These are phyloP conservation scores for Pseudonectria foliicola DNA, from an alignment of 2,329 filamentous ascomycete species.

Conservation along the genomic window DNA sequence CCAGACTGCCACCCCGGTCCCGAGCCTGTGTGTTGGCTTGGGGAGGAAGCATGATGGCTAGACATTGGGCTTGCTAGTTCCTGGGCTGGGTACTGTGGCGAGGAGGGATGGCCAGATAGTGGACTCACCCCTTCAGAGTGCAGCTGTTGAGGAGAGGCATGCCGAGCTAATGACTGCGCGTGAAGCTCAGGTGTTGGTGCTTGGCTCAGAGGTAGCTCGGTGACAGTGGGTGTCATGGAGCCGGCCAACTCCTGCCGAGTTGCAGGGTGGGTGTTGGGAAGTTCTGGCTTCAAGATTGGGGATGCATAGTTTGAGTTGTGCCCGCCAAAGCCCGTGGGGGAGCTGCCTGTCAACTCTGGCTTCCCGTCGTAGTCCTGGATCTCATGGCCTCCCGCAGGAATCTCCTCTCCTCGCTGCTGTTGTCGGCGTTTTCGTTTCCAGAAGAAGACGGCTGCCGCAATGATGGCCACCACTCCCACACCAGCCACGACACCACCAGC, in stretches of 20 bases:
- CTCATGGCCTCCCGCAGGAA: conserved; percentile 8
- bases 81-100: conserved; percentile 9
- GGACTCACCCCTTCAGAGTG: no score
- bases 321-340: conserved; percentile 3
- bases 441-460: conserved; percentile 28
- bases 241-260: conserved; percentile 20
- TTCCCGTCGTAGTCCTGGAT: conserved; percentile 23
- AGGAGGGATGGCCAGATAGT: conserved; percentile 3
- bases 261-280: conserved; percentile 17
- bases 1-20: conserved; percentile 29
- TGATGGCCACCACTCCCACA: conserved; percentile 19
- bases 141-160: conserved; percentile 5
- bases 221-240: conserved; percentile 9
- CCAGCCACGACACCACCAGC: conserved; percentile 24
- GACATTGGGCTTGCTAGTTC: conserved; percentile 18
- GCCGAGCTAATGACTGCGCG: conserved; percentile 9
- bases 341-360: conserved; percentile 24
- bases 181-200: conserved; percentile 22
- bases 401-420: conserved; percentile 14
- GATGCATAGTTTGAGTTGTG: conserved; percentile 6
- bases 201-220: conserved; percentile 18
- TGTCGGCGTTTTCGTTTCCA: conserved; percentile 27
- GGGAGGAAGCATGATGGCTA: conserved; percentile 10
- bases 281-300: conserved; percentile 9
- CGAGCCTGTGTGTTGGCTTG: conserved; percentile 12